phyloP scores from a whole-genome alignment of 257 asterid genomes.

The Ajuga chamaepitys region DNA sequence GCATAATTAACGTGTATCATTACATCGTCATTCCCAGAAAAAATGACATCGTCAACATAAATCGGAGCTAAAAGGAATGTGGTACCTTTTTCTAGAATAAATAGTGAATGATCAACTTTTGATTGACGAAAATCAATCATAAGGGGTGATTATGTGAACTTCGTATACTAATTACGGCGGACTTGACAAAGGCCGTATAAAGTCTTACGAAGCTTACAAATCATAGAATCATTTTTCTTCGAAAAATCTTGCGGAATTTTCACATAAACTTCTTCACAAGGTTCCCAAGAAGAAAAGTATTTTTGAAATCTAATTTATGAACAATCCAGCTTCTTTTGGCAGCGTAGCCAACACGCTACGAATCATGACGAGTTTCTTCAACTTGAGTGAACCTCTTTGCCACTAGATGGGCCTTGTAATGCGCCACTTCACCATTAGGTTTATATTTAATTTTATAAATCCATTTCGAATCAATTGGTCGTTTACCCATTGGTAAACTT shows the following conservation, averaged over 20 bases:
- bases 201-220: not conserved
- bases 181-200: not conserved
- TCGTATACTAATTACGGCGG: not conserved
- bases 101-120: not conserved
- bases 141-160: too few species aligned
- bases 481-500: not conserved
- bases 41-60: not conserved
- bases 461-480: too few species aligned
- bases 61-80: not conserved
- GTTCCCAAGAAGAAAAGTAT: too few species aligned
- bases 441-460: too few species aligned
- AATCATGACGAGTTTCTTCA: not conserved
- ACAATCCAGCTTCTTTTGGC: too few species aligned
- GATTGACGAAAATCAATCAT: too few species aligned
- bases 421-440: not conserved
- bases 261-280: not conserved
- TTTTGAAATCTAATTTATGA: too few species aligned
- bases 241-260: not conserved
- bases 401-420: not conserved
- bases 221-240: not conserved
- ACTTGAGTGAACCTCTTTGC: not conserved
- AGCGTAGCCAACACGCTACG: too few species aligned
- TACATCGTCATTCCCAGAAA: not conserved
- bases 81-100: not conserved
- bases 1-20: too few species aligned